Conservation (phyloP, 1,139 yeast genomes). For the Yarrowia galli region DNA sequence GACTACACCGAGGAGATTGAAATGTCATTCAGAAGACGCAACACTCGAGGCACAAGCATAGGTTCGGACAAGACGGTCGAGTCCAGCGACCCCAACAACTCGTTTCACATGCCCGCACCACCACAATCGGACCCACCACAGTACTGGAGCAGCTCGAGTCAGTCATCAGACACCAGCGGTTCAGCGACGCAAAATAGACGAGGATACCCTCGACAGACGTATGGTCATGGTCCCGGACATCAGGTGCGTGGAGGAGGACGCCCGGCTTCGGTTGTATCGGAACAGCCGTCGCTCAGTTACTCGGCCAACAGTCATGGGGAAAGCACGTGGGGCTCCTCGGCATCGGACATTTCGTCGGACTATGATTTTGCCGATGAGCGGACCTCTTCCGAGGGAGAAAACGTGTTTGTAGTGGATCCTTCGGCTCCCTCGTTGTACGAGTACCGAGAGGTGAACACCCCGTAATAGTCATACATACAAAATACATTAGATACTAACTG, state of each 20-base stretch:
- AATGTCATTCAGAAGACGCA: conserved; percentile 31
- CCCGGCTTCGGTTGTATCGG: conserved; percentile 9
- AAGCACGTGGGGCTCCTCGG: conserved; percentile 36
- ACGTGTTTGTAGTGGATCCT: conserved; percentile 30
- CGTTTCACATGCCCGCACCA: conserved; percentile 26
- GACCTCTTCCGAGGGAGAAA: conserved; percentile 30
- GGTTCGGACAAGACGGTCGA: conserved; percentile 28
- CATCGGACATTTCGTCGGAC: conserved; percentile 31
- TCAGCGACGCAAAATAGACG: conserved; percentile 1
- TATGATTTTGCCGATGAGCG: conserved; percentile 33
- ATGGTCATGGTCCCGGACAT: neutral
- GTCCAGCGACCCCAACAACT: conserved; percentile 26
- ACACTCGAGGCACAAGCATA: conserved; percentile 25
- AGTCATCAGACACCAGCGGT: conserved; percentile 5
- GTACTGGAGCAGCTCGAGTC: conserved; percentile 13
- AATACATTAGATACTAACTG: conserved; percentile 28
- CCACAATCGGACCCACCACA: neutral
- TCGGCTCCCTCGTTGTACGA: conserved; percentile 16
- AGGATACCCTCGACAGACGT: conserved; percentile 18
- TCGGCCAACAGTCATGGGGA: conserved; percentile 31
- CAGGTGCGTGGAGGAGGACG: conserved; percentile 2
- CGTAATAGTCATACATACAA: neutral
- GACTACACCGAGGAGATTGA: conserved; percentile 35
- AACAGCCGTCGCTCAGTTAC: conserved; percentile 29
- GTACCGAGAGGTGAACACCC: neutral